A percentile compares a stretch with the other conserved stretches of the same genome.
phyloP scores from a whole-genome alignment of 306 rosid species.

The Casuarina equisetifolia region DNA sequence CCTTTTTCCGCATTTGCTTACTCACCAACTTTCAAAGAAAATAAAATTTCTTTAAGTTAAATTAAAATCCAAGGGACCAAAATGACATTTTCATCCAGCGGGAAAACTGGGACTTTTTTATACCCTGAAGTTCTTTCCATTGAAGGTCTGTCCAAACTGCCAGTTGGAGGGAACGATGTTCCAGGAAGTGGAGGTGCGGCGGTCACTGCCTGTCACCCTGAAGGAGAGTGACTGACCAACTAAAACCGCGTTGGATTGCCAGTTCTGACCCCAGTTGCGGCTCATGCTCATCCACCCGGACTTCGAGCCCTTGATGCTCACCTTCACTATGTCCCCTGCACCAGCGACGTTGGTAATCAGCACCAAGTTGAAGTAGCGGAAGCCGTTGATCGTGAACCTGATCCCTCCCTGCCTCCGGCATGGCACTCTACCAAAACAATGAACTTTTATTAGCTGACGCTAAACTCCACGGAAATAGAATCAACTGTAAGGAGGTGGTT shows the following conservation, averaged over 20 bases:
- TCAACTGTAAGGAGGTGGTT: no score
- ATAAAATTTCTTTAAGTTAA: not conserved
- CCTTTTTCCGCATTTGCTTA: constrained; percentile 12
- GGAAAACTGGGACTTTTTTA: constrained; percentile 23
- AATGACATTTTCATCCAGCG: not conserved
- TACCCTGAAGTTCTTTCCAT: constrained; percentile 68
- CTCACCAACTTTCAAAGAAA: constrained; percentile 6
- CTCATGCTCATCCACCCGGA: constrained; percentile 78
- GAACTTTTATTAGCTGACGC: not conserved
- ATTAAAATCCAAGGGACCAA: not conserved
- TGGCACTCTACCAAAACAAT: constrained; percentile 46
- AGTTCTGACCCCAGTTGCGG: constrained; percentile 90
- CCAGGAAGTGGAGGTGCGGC: constrained; percentile 65
- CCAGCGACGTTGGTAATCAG: constrained; percentile 83
- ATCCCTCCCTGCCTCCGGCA: constrained; percentile 74
- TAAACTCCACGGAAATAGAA: no score
- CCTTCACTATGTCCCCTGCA: constrained; percentile 67
- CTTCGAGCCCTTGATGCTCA: constrained; percentile 60
- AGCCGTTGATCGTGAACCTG: constrained; percentile 77
- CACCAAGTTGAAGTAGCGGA: constrained; percentile 77
- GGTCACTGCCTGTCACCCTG: constrained; percentile 73
- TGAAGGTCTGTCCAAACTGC: constrained; percentile 86
- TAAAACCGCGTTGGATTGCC: constrained; percentile 54
- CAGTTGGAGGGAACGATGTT: constrained; percentile 65
- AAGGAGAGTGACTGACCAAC: constrained; percentile 83